Percentiles rank a stretch among this genome's conserved stretches.
phyloP scores from a whole-genome alignment of 2,329 filamentous ascomycete species.

The Fusarium setosum region DNA sequence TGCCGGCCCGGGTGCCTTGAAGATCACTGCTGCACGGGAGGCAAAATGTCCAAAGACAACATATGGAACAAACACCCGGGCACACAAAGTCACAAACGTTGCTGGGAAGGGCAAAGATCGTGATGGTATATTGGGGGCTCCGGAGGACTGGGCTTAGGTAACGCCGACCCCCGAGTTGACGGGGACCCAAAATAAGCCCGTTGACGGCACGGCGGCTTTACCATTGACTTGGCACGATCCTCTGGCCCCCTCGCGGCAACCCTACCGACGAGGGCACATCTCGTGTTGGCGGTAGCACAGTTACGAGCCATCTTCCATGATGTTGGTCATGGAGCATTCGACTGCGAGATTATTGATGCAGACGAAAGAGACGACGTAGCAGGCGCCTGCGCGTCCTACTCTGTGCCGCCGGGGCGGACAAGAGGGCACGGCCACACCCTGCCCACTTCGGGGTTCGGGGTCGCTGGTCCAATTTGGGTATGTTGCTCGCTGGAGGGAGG shows the following conservation, averaged over 20 bases:
- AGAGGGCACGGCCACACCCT: constrained; percentile 5
- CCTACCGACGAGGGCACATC: neutral
- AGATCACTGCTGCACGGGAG: constrained; percentile 7
- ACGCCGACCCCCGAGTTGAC: constrained; percentile 5
- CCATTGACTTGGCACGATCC: constrained; percentile 6
- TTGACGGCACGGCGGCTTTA: constrained; percentile 6
- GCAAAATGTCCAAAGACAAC: neutral
- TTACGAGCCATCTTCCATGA: neutral
- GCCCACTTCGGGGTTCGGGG: constrained; percentile 3
- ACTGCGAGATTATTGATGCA: constrained; percentile 16
- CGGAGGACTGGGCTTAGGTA: constrained; percentile 1
- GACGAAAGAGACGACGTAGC: constrained; percentile 2
- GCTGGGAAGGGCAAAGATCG: neutral
- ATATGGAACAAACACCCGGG: neutral
- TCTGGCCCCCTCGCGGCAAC: neutral
- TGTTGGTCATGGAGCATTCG: neutral
- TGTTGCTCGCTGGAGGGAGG: neutral
- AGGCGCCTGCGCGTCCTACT: constrained; percentile 20
- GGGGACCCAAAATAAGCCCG: neutral
- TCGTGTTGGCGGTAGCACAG: constrained; percentile 29
- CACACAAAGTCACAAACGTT: neutral
- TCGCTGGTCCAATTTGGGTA: neutral
- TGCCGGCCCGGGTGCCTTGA: constrained; percentile 30
- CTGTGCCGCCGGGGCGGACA: neutral
- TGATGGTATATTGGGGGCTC: constrained; percentile 15